Evolutionary conservation across 2,329 filamentous ascomycete genomes (phyloP).

Genomic region (Ceratocystis variospora): DNA sequence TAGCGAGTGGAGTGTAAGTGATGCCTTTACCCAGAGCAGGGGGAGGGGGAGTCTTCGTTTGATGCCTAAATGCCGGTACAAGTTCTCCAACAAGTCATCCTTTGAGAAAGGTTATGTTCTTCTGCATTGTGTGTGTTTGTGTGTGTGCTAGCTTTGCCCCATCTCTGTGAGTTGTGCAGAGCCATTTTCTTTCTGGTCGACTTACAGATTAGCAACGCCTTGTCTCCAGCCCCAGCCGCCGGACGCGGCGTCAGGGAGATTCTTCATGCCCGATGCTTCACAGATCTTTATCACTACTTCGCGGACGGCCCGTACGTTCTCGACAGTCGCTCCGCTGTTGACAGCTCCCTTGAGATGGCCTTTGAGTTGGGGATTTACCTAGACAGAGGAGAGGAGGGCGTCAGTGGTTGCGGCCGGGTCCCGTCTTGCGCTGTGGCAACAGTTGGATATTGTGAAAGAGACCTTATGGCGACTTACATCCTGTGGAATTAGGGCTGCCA

Average conservation of each 20-base stretch:
- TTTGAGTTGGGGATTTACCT: slow-evolving; percentile 41
- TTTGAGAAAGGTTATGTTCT: background rate
- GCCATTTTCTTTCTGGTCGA: background rate
- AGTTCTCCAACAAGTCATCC: background rate
- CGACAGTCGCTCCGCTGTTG: slow-evolving; percentile 36
- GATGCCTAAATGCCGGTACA: background rate
- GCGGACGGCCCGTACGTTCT: slow-evolving; percentile 36
- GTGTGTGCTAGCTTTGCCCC: background rate
- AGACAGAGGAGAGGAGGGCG: slow-evolving; percentile 6
- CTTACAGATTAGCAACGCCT: slow-evolving; percentile 31
- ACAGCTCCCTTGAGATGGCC: slow-evolving; percentile 38
- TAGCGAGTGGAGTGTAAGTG: no score
- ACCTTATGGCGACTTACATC: slow-evolving; percentile 28
- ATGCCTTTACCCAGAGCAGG: background rate
- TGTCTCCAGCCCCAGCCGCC: slow-evolving; percentile 35
- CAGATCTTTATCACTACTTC: slow-evolving; percentile 34
- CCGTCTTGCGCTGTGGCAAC: slow-evolving; percentile 5
- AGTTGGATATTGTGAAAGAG: background rate
- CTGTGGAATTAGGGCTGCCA: slow-evolving; percentile 38
- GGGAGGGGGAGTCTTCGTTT: background rate
- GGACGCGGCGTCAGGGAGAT: slow-evolving; percentile 25
- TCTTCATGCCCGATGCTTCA: slow-evolving; percentile 34
- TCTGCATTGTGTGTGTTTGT: background rate
- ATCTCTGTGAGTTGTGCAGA: background rate
- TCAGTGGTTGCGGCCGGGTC: no score